Base-by-base conservation (phyloP, 176 grass and related monocot species). In the Aegilops bicornis region DNA sequence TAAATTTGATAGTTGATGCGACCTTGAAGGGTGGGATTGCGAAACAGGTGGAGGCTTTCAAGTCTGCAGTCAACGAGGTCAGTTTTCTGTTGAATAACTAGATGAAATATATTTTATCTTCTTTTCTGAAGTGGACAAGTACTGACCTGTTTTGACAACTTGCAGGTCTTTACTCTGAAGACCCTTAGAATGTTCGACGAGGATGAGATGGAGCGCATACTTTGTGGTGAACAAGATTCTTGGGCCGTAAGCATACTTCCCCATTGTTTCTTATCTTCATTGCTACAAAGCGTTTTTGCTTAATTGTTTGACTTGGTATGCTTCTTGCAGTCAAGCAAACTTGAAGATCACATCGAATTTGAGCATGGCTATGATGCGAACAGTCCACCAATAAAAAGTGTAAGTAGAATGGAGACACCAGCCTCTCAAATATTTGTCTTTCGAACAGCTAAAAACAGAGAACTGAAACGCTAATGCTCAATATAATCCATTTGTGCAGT, bases 121-220 rank as follows among this genome's bases (percentile, higher is more conserved):
- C 11, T 23, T 20, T 25, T 66, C 1, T 11, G 15, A 24, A 86
- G 39, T 16, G 10, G 50, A 43, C 1, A n/a, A 59, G 4, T 84
- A 73, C 75, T 80, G 45, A 84, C 60, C 22, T 1, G 66, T 8
- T 42, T 80, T 0, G 64, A 74, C 36, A 40, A 69, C 62, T 47
- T 83, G 31, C 78, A 95, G 93, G 90, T 95, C 68, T 92, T 95
- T 58, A 29, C 79, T 64, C 31, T 92, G 2, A 69, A 77, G 66
- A 40, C 86, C 17, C 86, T 95, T 66, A 63, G 71, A 90, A 78
- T 95, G 37, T 92, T 95, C 69, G 79, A 70, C 4, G 90, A 95
- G 64, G 83, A 90, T 17, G 93, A 95, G 64, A 85, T 95, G 79
- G 93, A 95, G 72, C n/a, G 58, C 54, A 81, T 95, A 90, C 83